Evolutionary conservation across 768 basidiomycete genomes (phyloP).

Genomic region (Rhizopogon vulgaris): DNA sequence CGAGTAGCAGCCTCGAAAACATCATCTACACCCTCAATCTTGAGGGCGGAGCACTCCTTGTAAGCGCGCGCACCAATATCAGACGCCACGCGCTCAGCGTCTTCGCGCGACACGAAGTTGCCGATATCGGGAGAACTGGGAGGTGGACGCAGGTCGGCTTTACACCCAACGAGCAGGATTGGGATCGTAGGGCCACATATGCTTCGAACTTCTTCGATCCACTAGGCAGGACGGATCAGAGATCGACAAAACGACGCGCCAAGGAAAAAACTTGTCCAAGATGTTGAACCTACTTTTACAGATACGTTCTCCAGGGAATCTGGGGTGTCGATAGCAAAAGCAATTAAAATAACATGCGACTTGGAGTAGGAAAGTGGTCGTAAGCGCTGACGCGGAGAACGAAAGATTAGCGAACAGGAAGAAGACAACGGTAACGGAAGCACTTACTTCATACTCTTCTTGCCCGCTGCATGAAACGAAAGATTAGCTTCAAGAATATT

Average conservation of each 20-base stretch:
- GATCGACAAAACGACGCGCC: conserved; percentile 7
- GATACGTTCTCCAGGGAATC: conserved; percentile 96
- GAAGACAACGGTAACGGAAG: not conserved
- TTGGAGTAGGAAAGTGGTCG: conserved; percentile 97
- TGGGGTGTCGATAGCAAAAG: conserved; percentile 92
- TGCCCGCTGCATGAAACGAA: conserved; percentile 62
- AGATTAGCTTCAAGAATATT: conserved; percentile 1
- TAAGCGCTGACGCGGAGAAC: conserved; percentile 53
- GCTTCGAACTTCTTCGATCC: conserved; percentile 97
- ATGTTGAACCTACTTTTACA: conserved; percentile 58
- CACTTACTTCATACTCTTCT: conserved; percentile 89
- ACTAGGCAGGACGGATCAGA: conserved; percentile 40
- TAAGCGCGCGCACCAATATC: conserved; percentile 89
- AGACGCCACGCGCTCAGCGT: conserved; percentile 77
- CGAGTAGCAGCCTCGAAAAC: conserved; percentile 97
- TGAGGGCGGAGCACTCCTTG: conserved; percentile 90
- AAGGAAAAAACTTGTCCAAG: conserved; percentile 2
- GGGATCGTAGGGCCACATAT: conserved; percentile 92
- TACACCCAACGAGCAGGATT: conserved; percentile 94
- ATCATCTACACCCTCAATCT: conserved; percentile 91
- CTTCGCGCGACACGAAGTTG: conserved; percentile 65
- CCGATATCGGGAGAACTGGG: conserved; percentile 38
- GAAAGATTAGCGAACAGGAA: conserved; percentile 1
- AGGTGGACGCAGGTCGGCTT: conserved; percentile 82
- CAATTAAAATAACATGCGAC: conserved; percentile 98